These are phyloP conservation scores for Petrea volubilis DNA, from an alignment of 257 asterid species.

Conservation along the genomic window DNA sequence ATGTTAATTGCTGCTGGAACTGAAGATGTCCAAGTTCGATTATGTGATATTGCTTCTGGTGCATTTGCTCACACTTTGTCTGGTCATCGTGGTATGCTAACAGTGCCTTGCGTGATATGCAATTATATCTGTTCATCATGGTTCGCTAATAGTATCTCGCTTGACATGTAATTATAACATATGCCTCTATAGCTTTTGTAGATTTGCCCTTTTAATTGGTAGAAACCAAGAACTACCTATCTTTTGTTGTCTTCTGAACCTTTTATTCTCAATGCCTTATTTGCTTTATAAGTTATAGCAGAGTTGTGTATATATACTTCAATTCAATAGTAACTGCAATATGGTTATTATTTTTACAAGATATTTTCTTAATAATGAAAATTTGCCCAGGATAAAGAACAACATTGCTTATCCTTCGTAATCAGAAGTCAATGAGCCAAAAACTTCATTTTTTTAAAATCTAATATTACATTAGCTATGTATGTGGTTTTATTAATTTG, in stretches of 20 bases:
- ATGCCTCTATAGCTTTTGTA: not conserved
- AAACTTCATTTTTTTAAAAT: not conserved
- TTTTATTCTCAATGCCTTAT: not conserved
- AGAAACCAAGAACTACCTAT: not conserved
- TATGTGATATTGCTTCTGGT: conserved; percentile 96
- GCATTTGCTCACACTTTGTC: conserved; percentile 98
- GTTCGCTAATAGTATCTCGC: too few relatives aligned
- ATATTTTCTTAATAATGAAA: not conserved
- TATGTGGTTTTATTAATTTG: not conserved
- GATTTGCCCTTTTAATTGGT: not conserved
- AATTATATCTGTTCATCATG: too few relatives aligned
- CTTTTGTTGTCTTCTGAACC: not conserved
- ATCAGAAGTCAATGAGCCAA: not conserved
- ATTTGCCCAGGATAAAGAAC: not conserved
- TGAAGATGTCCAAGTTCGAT: conserved; percentile 98
- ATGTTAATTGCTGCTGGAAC: conserved; percentile 96
- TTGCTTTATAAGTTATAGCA: not conserved
- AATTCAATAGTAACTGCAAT: not conserved
- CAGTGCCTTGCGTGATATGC: conserved; percentile 2
- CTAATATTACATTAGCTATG: not conserved
- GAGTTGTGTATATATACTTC: not conserved
- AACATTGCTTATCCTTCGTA: not conserved
- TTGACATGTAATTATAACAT: not conserved
- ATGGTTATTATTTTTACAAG: not conserved
- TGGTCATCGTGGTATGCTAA: conserved; percentile 94